phyloP scores from a whole-genome alignment of 1,284 basidiomycete species.

The Taiwanofungus camphoratus region DNA sequence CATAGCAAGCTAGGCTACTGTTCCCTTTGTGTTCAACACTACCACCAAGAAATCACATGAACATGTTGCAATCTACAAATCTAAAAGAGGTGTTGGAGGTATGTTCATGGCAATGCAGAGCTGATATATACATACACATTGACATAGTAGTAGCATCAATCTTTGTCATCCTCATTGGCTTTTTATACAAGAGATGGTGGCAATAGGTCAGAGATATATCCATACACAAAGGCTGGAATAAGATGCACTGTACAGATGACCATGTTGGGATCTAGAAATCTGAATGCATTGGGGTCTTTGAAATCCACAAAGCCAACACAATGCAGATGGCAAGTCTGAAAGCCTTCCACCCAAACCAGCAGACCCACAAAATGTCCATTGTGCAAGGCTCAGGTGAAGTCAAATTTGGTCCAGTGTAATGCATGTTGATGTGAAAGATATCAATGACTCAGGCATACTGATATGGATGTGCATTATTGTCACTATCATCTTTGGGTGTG shows the following conservation, averaged over 20 bases:
- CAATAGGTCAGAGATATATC: neutral
- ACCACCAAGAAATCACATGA: conserved; percentile 20
- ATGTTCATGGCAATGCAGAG: neutral
- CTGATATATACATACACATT: conserved; percentile 16
- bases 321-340: conserved; percentile 20
- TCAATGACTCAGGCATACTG: conserved; percentile 18
- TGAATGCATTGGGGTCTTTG: conserved; percentile 28
- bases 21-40: conserved; percentile 17
- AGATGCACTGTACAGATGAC: conserved; percentile 33
- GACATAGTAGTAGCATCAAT: conserved; percentile 17
- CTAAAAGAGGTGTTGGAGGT: conserved; percentile 6
- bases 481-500: too few species aligned
- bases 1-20: neutral
- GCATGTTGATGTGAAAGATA: conserved; percentile 24
- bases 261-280: conserved; percentile 33
- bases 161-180: conserved; percentile 2
- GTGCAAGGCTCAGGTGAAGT: neutral
- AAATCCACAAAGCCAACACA: conserved; percentile 28
- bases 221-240: conserved; percentile 28
- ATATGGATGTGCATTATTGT: conserved; percentile 15
- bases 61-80: conserved; percentile 24
- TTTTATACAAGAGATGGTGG: neutral
- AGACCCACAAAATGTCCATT: conserved; percentile 33
- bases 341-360: conserved; percentile 28
- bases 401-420: neutral